Conservation (phyloP, 257 asterid species). For the Gardenia jasminoides region DNA sequence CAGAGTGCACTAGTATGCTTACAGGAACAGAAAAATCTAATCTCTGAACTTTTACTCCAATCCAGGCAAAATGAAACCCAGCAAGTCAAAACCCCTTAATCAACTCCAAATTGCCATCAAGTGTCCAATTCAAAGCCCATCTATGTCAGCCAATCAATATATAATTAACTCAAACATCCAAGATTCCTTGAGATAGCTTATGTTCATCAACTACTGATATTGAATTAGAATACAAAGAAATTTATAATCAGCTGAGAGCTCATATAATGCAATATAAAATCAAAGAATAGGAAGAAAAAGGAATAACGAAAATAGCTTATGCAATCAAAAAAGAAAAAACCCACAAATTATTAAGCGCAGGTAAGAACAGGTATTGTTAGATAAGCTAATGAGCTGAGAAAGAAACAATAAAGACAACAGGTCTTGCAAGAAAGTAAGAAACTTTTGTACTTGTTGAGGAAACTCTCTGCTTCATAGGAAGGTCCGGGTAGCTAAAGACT, state of each 20-base stretch:
- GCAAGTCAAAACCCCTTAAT: not conserved
- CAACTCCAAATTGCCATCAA: not conserved
- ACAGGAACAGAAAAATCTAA: slow-evolving; percentile 30
- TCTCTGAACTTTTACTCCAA: slow-evolving; percentile 15
- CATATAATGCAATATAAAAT: not conserved
- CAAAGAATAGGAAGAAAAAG: not conserved
- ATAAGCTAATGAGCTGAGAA: not conserved
- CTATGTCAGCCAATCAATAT: slow-evolving; percentile 15
- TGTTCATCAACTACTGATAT: not conserved
- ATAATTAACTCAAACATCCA: not conserved
- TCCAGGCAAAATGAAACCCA: not conserved
- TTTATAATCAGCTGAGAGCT: not conserved
- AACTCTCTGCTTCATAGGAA: slow-evolving; percentile 7
- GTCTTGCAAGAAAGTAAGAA: not conserved
- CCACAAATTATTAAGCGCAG: not conserved
- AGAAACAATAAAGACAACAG: slow-evolving; percentile 2
- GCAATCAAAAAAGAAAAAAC: not conserved
- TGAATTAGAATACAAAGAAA: not conserved
- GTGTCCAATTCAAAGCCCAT: not conserved
- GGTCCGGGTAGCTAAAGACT: slow-evolving; percentile 27
- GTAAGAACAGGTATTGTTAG: not conserved
- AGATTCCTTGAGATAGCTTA: not conserved
- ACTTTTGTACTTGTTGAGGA: slow-evolving; percentile 15
- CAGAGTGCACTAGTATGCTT: slow-evolving; percentile 12
- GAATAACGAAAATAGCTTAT: not conserved